These are phyloP conservation scores for Rhodomyrtus psidioides DNA, from an alignment of 441 rosid species.

Conservation along the genomic window DNA sequence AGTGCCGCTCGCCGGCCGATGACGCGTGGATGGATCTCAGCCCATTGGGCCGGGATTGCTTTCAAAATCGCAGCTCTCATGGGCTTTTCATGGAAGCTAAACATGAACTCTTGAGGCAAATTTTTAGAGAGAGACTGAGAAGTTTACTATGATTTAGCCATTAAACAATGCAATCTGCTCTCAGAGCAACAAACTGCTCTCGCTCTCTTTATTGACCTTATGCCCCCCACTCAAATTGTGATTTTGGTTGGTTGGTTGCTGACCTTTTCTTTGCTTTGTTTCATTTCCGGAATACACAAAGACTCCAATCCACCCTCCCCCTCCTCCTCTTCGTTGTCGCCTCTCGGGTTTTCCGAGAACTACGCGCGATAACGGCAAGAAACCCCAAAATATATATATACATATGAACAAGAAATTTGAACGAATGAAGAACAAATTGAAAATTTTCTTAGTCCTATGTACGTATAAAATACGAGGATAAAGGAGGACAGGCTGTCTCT, in stretches of 20 bases:
- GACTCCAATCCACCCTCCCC: not conserved
- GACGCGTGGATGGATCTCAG: not conserved
- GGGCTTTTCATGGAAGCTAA: not conserved
- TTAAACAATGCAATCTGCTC: not conserved
- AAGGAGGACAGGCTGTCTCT: not conserved
- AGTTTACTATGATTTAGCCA: not conserved
- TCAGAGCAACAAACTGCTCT: no score
- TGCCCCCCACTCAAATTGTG: not conserved
- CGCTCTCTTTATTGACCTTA: not conserved
- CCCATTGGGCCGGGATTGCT: not conserved
- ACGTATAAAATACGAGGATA: not conserved
- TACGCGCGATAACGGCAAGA: not conserved
- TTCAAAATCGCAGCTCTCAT: not conserved
- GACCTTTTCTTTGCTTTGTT: not conserved
- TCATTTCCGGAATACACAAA: not conserved
- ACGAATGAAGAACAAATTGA: not conserved
- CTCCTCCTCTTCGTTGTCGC: not conserved
- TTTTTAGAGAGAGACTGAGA: not conserved
- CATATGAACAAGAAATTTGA: no score
- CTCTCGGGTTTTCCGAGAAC: not conserved
- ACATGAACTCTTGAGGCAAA: not conserved
- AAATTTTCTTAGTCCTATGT: not conserved
- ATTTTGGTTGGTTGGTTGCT: not conserved
- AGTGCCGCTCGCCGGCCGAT: not conserved
- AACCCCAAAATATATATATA: accelerated